A percentile compares a stretch with the other conserved stretches of the same genome.
phyloP scores from a whole-genome alignment of 306 rosid genomes.

The Potentilla sterilis region DNA sequence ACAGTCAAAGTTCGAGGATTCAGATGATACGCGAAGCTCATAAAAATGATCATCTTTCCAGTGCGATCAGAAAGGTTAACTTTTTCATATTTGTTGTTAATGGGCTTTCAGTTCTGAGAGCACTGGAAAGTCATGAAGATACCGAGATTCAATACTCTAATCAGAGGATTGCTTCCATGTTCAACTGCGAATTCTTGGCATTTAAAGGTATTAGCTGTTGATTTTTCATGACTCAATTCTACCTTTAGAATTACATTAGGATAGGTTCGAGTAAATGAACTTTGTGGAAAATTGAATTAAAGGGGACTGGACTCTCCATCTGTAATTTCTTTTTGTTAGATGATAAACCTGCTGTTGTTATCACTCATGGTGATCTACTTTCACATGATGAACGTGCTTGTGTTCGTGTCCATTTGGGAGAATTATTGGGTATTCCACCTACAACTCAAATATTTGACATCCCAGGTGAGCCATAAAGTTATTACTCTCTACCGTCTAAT shows the following conservation, averaged over 20 bases:
- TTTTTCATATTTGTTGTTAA: slow-evolving; percentile 66
- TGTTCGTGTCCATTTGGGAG: slow-evolving; percentile 59
- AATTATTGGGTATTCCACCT: slow-evolving; percentile 66
- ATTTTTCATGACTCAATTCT: not conserved
- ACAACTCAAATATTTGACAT: slow-evolving; percentile 80
- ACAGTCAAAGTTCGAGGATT: slow-evolving; percentile 42
- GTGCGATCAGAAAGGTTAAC: slow-evolving; percentile 57
- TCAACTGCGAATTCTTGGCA: slow-evolving; percentile 64
- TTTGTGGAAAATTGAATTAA: not conserved
- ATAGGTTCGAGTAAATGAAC: not conserved
- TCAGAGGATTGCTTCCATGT: slow-evolving; percentile 47
- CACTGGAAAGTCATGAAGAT: slow-evolving; percentile 42
- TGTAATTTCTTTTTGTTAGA: slow-evolving; percentile 32
- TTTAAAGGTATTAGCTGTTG: slow-evolving; percentile 56
- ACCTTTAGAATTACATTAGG: not conserved
- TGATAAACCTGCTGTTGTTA: slow-evolving; percentile 78
- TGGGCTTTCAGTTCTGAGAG: slow-evolving; percentile 61
- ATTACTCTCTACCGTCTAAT: slow-evolving; percentile 7
- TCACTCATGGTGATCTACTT: slow-evolving; percentile 90
- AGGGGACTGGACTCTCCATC: not conserved
- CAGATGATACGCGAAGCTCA: slow-evolving; percentile 47
- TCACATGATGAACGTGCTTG: slow-evolving; percentile 58
- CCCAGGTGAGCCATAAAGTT: slow-evolving; percentile 50
- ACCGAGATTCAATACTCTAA: slow-evolving; percentile 31
- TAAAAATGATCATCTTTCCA: slow-evolving; percentile 31